Base-by-base conservation (phyloP, 2,329 filamentous ascomycete genomes). In the Pyrenochaeta sp. region DNA sequence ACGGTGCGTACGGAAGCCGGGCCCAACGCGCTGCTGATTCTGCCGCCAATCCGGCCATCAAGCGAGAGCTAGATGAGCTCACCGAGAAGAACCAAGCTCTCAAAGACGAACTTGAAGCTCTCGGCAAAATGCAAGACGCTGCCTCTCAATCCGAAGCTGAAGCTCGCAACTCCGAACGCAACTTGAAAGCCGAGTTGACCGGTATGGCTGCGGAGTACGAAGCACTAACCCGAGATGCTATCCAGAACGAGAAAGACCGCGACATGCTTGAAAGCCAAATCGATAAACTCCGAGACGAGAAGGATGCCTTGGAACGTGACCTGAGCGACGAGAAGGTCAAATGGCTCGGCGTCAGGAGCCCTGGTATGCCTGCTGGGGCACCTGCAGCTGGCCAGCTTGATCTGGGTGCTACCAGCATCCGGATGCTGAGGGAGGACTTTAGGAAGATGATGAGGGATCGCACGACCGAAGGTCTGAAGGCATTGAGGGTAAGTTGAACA, bases 1-100 rank as follows among this genome's bases (percentile, higher is more conserved):
- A 96, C 60, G 90, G 90, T 51, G 95, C 96, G 65, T 96, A 97
- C 66, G 94, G 94, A 27, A 82, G 80, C n/a, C 78, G 86, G 37
- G 81, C 84, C 7, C 78, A 89, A 65, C 82, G 86, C 21, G 84
- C 85, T 9, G 85, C 84, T n/a, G 84, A 87, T 64, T 81, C 81
- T 8, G 81, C 82, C 7, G 74, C 77, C 7, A 68, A 68, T 32
- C 82, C 83, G 35, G 81, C 75, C 15, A 76, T 85, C 29, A 81
- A 83, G 59, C 80, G 77, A 41, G 82, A 87, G 60, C 75, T 86
- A 17, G 81, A 85, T 45, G 76, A 76, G 7, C 72, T 85, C 26
- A 76, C 71, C 18, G 73, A 74, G 51, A 71, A 72, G 37, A 76
- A 75, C 41, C 60, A 67, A 13, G 66, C 72, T 13, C 63, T 79